Evolutionary conservation across 164 flowering plant genomes (phyloP).

Genomic region (Umbilicus rupestris): DNA sequence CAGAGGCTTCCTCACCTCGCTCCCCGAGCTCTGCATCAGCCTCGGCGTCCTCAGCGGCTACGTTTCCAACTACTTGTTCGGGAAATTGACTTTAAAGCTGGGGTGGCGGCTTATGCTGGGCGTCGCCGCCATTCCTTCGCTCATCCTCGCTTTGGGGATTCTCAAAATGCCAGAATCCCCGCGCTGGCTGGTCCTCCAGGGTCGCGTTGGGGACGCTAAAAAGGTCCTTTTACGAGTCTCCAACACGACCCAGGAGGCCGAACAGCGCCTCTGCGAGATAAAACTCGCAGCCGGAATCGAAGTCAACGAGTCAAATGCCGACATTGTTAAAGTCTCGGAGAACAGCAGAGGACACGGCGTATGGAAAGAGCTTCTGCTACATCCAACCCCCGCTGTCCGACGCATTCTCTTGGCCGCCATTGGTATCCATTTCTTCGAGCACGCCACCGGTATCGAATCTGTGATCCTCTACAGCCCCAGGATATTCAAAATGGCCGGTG

Average conservation of each 20-base stretch:
- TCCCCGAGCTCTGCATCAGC: slow-evolving; percentile 41
- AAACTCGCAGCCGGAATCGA: slow-evolving; percentile 32
- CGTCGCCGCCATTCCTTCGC: slow-evolving; percentile 34
- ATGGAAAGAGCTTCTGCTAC: slow-evolving; percentile 37
- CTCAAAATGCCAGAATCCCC: slow-evolving; percentile 56
- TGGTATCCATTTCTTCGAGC: slow-evolving; percentile 56
- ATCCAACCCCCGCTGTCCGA: slow-evolving; percentile 35
- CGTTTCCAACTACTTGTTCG: slow-evolving; percentile 33
- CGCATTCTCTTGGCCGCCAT: slow-evolving; percentile 37
- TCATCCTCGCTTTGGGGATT: slow-evolving; percentile 26
- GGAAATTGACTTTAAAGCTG: slow-evolving; percentile 20
- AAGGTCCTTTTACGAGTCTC: slow-evolving; percentile 17
- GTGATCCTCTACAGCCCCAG: slow-evolving; percentile 43
- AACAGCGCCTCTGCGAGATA: slow-evolving; percentile 23
- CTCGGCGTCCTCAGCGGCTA: slow-evolving; percentile 45
- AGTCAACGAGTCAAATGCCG: slow-evolving; percentile 19
- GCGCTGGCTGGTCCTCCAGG: slow-evolving; percentile 42
- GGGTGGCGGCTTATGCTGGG: slow-evolving; percentile 64
- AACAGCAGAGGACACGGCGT: slow-evolving; percentile 22
- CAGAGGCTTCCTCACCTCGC: slow-evolving; percentile 32
- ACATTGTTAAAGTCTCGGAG: slow-evolving; percentile 10
- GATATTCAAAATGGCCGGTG: slow-evolving; percentile 46
- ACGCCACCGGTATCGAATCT: slow-evolving; percentile 44
- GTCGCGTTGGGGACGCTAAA: slow-evolving; percentile 37
- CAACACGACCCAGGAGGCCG: slow-evolving; percentile 28